phyloP scores from a whole-genome alignment of 352 stramenopile genomes.

The Phytophthora sojae region DNA sequence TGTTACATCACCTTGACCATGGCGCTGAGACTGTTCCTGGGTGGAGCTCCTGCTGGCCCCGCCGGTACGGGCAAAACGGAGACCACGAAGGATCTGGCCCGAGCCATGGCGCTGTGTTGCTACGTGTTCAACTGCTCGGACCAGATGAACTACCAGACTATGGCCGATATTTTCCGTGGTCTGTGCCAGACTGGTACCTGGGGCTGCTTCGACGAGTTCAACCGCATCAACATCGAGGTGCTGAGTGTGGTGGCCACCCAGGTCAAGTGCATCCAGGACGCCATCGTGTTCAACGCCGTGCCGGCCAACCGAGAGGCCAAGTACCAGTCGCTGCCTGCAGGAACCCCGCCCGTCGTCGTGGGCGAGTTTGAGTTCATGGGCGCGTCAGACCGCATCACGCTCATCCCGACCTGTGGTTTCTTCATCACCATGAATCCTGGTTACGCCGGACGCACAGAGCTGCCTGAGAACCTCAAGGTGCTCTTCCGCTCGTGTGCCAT shows the following conservation, averaged over 20 bases:
- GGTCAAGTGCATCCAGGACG: constrained; percentile 88
- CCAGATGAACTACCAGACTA: constrained; percentile 92
- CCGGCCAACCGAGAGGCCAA: constrained; percentile 95
- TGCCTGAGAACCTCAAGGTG: constrained; percentile 92
- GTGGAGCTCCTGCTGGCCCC: constrained; percentile 93
- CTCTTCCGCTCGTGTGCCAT: constrained; percentile 93
- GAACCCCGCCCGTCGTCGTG: constrained; percentile 92
- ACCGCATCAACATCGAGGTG: constrained; percentile 91
- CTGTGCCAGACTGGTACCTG: constrained; percentile 87
- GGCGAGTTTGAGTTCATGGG: constrained; percentile 92
- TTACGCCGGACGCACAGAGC: constrained; percentile 89
- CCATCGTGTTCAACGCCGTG: constrained; percentile 90
- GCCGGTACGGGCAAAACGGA: constrained; percentile 93
- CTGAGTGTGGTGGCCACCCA: constrained; percentile 88
- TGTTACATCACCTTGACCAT: constrained; percentile 98
- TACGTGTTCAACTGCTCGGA: constrained; percentile 93
- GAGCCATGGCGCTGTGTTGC: constrained; percentile 86
- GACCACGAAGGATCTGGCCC: constrained; percentile 87
- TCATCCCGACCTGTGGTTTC: constrained; percentile 91
- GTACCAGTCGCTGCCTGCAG: constrained; percentile 93
- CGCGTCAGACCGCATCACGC: constrained; percentile 81
- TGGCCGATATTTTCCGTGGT: constrained; percentile 90
- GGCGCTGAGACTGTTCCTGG: constrained; percentile 96
- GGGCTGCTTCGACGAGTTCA: constrained; percentile 92
- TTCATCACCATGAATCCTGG: constrained; percentile 97